Percentiles rank a stretch among this genome's conserved stretches.
phyloP scores from a whole-genome alignment of 257 asterid species.

The Ilex asprella region DNA sequence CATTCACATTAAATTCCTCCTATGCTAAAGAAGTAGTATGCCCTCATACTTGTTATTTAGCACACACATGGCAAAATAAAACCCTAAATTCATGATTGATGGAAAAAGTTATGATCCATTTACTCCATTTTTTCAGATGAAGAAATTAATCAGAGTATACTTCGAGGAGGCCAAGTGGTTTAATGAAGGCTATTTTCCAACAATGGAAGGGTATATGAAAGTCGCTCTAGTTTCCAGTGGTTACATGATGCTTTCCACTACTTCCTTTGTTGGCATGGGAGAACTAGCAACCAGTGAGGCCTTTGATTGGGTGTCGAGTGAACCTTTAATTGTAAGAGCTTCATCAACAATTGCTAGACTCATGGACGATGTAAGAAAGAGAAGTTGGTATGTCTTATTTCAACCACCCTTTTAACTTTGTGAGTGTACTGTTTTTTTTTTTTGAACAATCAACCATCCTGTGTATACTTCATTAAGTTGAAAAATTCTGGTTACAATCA shows the following conservation, averaged over 20 bases:
- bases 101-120: too few species aligned
- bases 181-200: not conserved
- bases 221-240: not conserved
- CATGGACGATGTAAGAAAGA: not conserved
- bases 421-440: too few species aligned
- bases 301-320: not conserved
- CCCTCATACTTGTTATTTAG: not conserved
- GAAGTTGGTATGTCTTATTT: too few species aligned
- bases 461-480: too few species aligned
- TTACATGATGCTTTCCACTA: not conserved
- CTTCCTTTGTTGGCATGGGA: not conserved
- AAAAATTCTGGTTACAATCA: too few species aligned
- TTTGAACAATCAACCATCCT: too few species aligned
- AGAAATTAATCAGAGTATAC: not conserved
- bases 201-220: not conserved
- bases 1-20: too few species aligned
- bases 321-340: not conserved
- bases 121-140: not conserved
- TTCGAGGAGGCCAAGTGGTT: not conserved
- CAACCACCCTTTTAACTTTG: too few species aligned
- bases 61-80: too few species aligned
- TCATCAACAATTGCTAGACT: not conserved
- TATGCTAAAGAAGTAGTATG: not conserved
- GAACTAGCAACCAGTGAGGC: not conserved
- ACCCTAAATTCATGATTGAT: too few species aligned